Evolutionary conservation across 1,284 basidiomycete genomes (phyloP), one percentile per base, ranked within the genome.

Genomic region (Sporisorium exsertum): DNA sequence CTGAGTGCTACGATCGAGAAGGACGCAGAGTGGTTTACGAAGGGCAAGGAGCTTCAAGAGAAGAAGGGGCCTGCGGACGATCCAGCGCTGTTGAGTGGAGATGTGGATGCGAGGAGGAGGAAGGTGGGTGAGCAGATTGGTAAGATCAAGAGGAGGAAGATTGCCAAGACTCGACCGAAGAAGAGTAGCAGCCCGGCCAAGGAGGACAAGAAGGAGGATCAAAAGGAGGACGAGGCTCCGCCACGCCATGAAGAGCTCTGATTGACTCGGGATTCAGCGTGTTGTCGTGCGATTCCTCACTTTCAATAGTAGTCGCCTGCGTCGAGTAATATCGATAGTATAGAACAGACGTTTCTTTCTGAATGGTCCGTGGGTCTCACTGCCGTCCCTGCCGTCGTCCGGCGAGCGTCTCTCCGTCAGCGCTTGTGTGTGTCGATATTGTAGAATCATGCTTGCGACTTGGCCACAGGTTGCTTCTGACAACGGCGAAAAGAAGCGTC

Each of bases 21-120:
- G 43, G 84, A 86, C 50, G 59, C 40, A 8, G 69, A 77, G 27
- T 86, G 85, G 85, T 83, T 86, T 50, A 64, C 69, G 16, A 80
- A 85, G 46, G 78, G 81, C 6, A 76, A 66, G 29, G 55, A 26
- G 24, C 64, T 80, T 57, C 83, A 86, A 57, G 71, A 61, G 26
- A 72, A 81, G 61, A 68, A 69, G 45, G 63, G 70, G 15, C 46
- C 58, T 16, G 67, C 78, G 32, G 80, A 86, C 42, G 84, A 86
- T 57, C 80, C 84, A 7, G 82, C 74, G 12, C 37, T 85, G 32
- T 68, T 77, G 37, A 78, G 75, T 20, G 76, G 70, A 12, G 85
- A 86, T 42, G 72, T 85, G 9, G 80, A 85, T 58, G 51, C 78
- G n/a, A 81, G 81, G 56, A 68, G 71, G 32, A 81, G 79, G 53